A percentile compares a stretch with the other conserved stretches of the same genome.
Conservation (phyloP, 257 asterid genomes). For the Anisodus acutangulus region DNA sequence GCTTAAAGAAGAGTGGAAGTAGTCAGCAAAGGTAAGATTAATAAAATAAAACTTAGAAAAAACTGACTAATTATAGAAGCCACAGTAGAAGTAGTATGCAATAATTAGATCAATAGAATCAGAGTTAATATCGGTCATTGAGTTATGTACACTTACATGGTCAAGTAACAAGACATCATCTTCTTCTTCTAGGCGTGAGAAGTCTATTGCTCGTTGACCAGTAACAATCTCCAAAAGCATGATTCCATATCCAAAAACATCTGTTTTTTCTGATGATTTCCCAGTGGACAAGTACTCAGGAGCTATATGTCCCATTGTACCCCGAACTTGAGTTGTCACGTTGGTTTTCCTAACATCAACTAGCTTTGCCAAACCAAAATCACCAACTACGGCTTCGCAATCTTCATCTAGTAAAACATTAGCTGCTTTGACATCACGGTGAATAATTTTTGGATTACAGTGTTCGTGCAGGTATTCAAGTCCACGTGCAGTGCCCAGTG, state of each 20-base stretch:
- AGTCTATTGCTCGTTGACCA: slow-evolving; percentile 96
- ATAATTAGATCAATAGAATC: neutral
- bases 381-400: slow-evolving; percentile 96
- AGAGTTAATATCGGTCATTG: neutral
- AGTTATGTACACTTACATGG: slow-evolving; percentile 61
- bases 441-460: slow-evolving; percentile 93
- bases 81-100: neutral
- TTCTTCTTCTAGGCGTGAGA: slow-evolving; percentile 95
- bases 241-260: slow-evolving; percentile 96
- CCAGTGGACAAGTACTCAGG: slow-evolving; percentile 97
- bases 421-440: slow-evolving; percentile 99
- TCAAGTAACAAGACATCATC: slow-evolving; percentile 95
- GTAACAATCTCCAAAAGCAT: slow-evolving; percentile 92
- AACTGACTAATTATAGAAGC: neutral
- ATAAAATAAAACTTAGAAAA: neutral
- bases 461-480: slow-evolving; percentile 93
- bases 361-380: slow-evolving; percentile 92
- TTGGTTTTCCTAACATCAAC: slow-evolving; percentile 87
- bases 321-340: slow-evolving; percentile 98
- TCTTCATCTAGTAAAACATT: slow-evolving; percentile 86
- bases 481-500: slow-evolving; percentile 96
- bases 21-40: neutral
- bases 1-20: slow-evolving; percentile 11
- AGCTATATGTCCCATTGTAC: slow-evolving; percentile 99
- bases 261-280: slow-evolving; percentile 91